Evolutionary conservation across 768 basidiomycete species (phyloP), one percentile per base, ranked within the genome.

Genomic region (Gelatoporia subvermispora): DNA sequence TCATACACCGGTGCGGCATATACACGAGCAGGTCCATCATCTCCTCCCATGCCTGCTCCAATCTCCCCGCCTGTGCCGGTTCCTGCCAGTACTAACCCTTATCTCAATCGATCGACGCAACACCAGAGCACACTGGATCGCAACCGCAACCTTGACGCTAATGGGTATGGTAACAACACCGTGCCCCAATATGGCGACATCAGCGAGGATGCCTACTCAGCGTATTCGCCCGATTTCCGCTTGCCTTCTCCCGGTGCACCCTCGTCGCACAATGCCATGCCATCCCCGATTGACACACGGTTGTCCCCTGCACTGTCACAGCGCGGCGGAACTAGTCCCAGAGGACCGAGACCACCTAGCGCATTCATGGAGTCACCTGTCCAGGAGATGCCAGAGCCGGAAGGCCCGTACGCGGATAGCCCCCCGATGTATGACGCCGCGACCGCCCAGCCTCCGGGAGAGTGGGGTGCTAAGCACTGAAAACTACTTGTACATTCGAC

Each of bases 341-440:
- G 55, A 9, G 57, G 59, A 7, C 53, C 57, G 13, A 52, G 57
- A 10, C 39, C 48, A 8, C 55, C 59, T 18, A 54, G 43, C n/a
- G 46, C 47, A 16, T 25, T 50, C 4, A 45, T 53, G 36, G 45
- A 53, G 21, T 42, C 48, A 20, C 45, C 48, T 8, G 28, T 52
- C 2, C 40, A 53, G 43, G 48, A 50, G 11, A 57, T 56, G n/a
- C 52, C 59, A 5, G 35, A 49, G 49, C 37, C 35, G 22, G 54
- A 51, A 38, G 40, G 50, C 25, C 54, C 67, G 21, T 72, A 72
- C 41, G 66, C 76, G 15, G 86, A 88, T 16, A 72, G 67, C 31
- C 87, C 87, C 13, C 86, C 87, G 23, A 71, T 66, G 44, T 89
- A 89, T 59, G 85, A 88, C 22, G 69, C 71, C 15, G 78, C 77